A percentile compares a stretch with the other conserved stretches of the same genome.
Evolutionary conservation across 495 filamentous ascomycete genomes (phyloP).

Genomic region (Neurospora sp.): DNA sequence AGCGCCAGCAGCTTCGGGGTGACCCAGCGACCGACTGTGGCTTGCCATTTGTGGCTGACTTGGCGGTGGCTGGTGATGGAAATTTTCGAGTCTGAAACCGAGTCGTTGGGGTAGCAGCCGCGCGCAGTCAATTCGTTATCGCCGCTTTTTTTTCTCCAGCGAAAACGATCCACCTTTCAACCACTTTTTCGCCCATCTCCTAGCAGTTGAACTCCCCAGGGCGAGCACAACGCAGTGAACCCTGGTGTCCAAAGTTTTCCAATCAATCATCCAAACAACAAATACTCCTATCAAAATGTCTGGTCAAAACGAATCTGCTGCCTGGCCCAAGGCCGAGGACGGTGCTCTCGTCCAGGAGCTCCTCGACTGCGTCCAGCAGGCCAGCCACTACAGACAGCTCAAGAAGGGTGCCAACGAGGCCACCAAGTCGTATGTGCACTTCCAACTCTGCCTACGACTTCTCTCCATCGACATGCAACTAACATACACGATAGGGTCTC

Average conservation of each 20-base stretch:
- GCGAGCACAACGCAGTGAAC: slow-evolving; percentile 25
- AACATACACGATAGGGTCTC: slow-evolving; percentile 41
- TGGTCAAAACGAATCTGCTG: slow-evolving; percentile 43
- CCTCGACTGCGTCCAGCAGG: slow-evolving; percentile 82
- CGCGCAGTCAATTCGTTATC: not conserved
- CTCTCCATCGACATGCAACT: not conserved
- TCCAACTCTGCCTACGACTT: not conserved
- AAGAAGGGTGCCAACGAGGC: slow-evolving; percentile 72
- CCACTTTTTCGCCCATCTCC: not conserved
- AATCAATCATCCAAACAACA: not conserved
- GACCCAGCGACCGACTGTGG: not conserved
- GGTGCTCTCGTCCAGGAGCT: slow-evolving; percentile 66
- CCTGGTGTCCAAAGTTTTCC: slow-evolving; percentile 12
- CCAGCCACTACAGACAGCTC: slow-evolving; percentile 69
- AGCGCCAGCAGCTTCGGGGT: not conserved
- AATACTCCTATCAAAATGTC: slow-evolving; percentile 30
- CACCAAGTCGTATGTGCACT: slow-evolving; percentile 54
- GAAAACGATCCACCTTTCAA: not conserved
- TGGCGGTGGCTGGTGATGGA: not conserved
- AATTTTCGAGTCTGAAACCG: not conserved
- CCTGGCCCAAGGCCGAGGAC: slow-evolving; percentile 83
- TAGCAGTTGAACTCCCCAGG: slow-evolving; percentile 9
- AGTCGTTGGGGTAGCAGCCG: not conserved
- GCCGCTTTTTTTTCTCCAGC: not conserved
- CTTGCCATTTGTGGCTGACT: not conserved